Conservation (phyloP, 257 asterid species). For the Handroanthus guayacan region DNA sequence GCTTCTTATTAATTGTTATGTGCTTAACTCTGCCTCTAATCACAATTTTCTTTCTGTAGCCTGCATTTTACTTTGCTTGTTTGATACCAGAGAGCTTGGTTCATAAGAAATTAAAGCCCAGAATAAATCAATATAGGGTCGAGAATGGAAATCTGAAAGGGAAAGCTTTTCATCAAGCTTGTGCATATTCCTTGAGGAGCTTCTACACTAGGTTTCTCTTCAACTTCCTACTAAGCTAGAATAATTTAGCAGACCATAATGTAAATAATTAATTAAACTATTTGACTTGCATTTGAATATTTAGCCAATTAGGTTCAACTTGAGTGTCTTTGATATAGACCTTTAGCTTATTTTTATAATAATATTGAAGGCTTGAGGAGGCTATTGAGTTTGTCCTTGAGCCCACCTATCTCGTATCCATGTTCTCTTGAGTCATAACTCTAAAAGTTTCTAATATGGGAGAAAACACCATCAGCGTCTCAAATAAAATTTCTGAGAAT, state of each 20-base stretch:
- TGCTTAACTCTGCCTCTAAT: slow-evolving; percentile 16
- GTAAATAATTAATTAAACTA: neutral
- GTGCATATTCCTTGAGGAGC: neutral
- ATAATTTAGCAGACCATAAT: neutral
- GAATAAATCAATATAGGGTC: neutral
- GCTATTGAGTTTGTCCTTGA: neutral
- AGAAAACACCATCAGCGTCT: neutral
- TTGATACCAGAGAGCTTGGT: neutral
- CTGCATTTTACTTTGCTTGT: neutral
- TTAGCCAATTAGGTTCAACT: neutral
- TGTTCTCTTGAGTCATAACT: too few relatives aligned
- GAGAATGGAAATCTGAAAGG: neutral
- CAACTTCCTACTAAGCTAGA: neutral
- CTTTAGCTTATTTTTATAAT: neutral
- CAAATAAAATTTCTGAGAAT: neutral
- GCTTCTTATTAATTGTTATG: neutral
- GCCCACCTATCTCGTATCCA: neutral
- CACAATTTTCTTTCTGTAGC: neutral
- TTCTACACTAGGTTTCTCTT: too few relatives aligned
- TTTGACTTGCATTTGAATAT: slow-evolving; percentile 8
- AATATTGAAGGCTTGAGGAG: too few relatives aligned
- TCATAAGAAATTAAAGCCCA: neutral
- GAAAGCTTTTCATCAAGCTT: neutral
- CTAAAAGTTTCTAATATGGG: neutral
- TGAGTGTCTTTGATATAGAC: neutral